Evolutionary conservation across 2,329 filamentous ascomycete species (phyloP).

Genomic region (Trichothecium roseum): DNA sequence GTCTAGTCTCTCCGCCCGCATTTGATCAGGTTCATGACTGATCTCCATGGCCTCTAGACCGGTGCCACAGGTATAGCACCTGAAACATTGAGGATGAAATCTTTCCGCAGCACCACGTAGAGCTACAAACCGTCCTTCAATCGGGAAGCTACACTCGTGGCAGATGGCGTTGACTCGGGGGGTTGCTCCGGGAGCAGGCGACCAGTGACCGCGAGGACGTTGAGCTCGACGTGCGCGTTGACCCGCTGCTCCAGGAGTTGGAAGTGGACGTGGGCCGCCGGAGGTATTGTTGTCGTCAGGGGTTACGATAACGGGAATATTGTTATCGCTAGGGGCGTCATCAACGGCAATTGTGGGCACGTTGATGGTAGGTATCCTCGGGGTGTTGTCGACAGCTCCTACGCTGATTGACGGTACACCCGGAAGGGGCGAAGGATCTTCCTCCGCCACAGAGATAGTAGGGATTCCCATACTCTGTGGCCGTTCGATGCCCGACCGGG

Average conservation of each 20-base stretch:
- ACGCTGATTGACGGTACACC: slow-evolving; percentile 25
- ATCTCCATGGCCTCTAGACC: slow-evolving; percentile 92
- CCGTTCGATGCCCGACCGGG: slow-evolving; percentile 9
- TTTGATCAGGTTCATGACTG: slow-evolving; percentile 75
- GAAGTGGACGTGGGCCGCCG: slow-evolving; percentile 31
- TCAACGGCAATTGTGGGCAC: slow-evolving; percentile 39
- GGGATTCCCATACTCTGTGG: slow-evolving; percentile 32
- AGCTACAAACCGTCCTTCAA: slow-evolving; percentile 82
- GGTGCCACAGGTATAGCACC: slow-evolving; percentile 78
- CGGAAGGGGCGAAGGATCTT: slow-evolving; percentile 22
- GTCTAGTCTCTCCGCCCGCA: slow-evolving; percentile 60
- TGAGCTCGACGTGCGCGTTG: slow-evolving; percentile 24
- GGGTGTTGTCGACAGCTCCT: slow-evolving; percentile 15
- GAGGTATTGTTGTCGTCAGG: slow-evolving; percentile 27
- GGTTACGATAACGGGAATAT: slow-evolving; percentile 35
- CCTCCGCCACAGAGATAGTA: slow-evolving; percentile 45
- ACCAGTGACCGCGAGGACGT: slow-evolving; percentile 46
- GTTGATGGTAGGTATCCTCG: slow-evolving; percentile 26
- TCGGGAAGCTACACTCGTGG: slow-evolving; percentile 72
- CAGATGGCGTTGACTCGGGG: slow-evolving; percentile 53
- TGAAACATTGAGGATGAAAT: slow-evolving; percentile 91
- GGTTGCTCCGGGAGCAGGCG: slow-evolving; percentile 35
- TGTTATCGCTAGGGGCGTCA: slow-evolving; percentile 18
- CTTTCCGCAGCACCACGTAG: slow-evolving; percentile 62
- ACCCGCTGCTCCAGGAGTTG: slow-evolving; percentile 29